These are phyloP conservation scores for Fusarium mundagurra DNA, from an alignment of 2,329 filamentous ascomycete species.

Conservation along the genomic window DNA sequence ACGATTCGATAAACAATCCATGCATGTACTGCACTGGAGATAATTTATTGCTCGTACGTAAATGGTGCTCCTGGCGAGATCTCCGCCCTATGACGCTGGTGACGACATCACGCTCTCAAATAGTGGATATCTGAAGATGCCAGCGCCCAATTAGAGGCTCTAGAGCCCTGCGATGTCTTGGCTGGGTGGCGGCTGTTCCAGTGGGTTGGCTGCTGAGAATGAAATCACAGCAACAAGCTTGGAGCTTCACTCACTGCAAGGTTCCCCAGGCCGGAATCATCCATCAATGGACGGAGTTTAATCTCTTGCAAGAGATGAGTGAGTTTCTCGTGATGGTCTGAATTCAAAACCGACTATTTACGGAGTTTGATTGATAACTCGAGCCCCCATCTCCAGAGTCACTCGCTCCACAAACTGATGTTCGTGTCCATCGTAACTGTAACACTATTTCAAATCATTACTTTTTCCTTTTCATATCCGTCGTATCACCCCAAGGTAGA, in stretches of 20 bases:
- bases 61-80: slow-evolving; percentile 32
- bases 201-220: slow-evolving; percentile 27
- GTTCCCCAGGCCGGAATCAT: slow-evolving; percentile 23
- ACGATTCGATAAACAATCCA: slow-evolving; percentile 9
- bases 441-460: slow-evolving; percentile 3
- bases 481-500: slow-evolving; percentile 26
- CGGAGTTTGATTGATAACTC: slow-evolving; percentile 12
- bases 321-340: neutral
- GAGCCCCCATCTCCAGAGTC: slow-evolving; percentile 5
- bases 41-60: neutral
- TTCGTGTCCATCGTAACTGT: neutral
- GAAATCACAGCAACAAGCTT: slow-evolving; percentile 19
- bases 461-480: slow-evolving; percentile 5
- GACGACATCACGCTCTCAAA: slow-evolving; percentile 40
- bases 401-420: neutral
- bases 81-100: slow-evolving; percentile 43
- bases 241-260: slow-evolving; percentile 18
- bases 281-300: neutral
- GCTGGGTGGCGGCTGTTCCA: slow-evolving; percentile 30
- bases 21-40: slow-evolving; percentile 6
- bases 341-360: neutral
- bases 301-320: neutral
- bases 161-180: slow-evolving; percentile 11
- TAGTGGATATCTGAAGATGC: slow-evolving; percentile 4
- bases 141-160: slow-evolving; percentile 12